phyloP scores from a whole-genome alignment of 768 basidiomycete species.

The Pholiota conissans region DNA sequence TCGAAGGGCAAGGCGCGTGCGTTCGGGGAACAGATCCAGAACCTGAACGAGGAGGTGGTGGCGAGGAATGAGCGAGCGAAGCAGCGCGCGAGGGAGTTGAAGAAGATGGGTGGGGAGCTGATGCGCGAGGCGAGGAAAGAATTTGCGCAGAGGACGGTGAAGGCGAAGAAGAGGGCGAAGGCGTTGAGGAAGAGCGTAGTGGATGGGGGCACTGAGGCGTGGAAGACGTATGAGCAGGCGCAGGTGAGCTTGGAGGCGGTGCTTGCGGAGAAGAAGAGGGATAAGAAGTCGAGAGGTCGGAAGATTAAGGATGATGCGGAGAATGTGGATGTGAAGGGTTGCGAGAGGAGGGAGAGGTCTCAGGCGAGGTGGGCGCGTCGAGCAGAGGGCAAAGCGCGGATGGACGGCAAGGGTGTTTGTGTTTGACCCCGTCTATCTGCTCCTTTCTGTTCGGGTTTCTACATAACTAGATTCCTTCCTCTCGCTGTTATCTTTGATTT shows the following conservation, averaged over 20 bases:
- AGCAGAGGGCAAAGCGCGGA: too few species aligned
- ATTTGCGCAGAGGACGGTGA: slow-evolving; percentile 39
- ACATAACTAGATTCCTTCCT: too few species aligned
- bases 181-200: slow-evolving; percentile 38
- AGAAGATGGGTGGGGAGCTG: slow-evolving; percentile 31
- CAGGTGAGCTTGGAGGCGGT: slow-evolving; percentile 7
- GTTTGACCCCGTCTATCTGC: too few species aligned
- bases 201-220: slow-evolving; percentile 29
- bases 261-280: neutral
- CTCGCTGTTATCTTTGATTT: too few species aligned
- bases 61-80: slow-evolving; percentile 53
- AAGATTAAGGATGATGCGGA: too few species aligned
- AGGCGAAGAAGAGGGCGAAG: slow-evolving; percentile 43
- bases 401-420: too few species aligned
- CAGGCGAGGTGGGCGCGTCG: too few species aligned
- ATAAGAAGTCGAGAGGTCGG: too few species aligned
- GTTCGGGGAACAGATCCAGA: slow-evolving; percentile 43
- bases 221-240: slow-evolving; percentile 12
- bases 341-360: too few species aligned
- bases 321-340: too few species aligned
- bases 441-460: too few species aligned
- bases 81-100: slow-evolving; percentile 52
- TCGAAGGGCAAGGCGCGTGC: slow-evolving; percentile 48
- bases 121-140: slow-evolving; percentile 42
- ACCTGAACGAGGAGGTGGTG: slow-evolving; percentile 42